A percentile compares a stretch with the other conserved stretches of the same genome.
Evolutionary conservation across 345 rosid species (phyloP).

Genomic region (Brassica napus): Da-Ae NC_063446.1:70247001-70247500

Average conservation of each 20-base stretch:
- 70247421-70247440: constrained; percentile 45
- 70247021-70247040: constrained; percentile 19
- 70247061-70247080: constrained; percentile 1
- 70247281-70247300: constrained; percentile 66
- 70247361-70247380: constrained; percentile 54
- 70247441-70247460: background rate
- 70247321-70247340: constrained; percentile 46
- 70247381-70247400: constrained; percentile 70
- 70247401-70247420: constrained; percentile 53
- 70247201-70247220: constrained; percentile 29
- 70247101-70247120: background rate
- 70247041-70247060: background rate
- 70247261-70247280: constrained; percentile 55
- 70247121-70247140: background rate
- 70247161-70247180: constrained; percentile 18
- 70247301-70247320: constrained; percentile 68
- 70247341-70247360: constrained; percentile 62
- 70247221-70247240: background rate
- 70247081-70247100: background rate
- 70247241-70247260: constrained; percentile 4
- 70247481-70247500: background rate
- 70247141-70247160: background rate
- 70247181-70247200: constrained; percentile 20
- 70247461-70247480: background rate
- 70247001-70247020: constrained; percentile 17